Base-by-base conservation (phyloP, 495 filamentous ascomycete species). In the Penicillium arizonense region DNA sequence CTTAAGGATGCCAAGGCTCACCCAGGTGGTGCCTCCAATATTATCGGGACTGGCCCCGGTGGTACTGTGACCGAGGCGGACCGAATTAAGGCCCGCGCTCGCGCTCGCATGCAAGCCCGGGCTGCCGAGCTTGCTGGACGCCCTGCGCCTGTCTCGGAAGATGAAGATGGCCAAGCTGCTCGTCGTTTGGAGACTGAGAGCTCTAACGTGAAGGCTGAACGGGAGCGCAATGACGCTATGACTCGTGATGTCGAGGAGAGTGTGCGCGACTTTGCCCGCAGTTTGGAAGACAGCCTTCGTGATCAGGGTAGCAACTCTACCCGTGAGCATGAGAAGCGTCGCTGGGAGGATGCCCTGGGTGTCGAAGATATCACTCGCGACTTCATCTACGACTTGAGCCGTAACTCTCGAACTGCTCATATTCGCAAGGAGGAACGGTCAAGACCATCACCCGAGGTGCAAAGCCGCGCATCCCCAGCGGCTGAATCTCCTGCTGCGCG, bases 81-180 rank as follows among this genome's bases (percentile, higher is more conserved):
- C 70, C 81, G 93, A 24, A 84, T 97, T 44, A 96, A 96, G 71
- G 95, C 95, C 20, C 85, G 92, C 44, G 92, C 95, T 30, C 96
- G 90, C 68, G 92, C 92, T 35, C 94, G 96, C 82, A 97, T 99
- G 94, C 92, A 97, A 74, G 91, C 96, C 55, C 87, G 93, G 37
- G 89, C 93, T 58, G 95, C 95, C 44, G 93, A 92, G 34, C 74
- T 99, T 57, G 88, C 91, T 39, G 95, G 95, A 34, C 87, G 85
- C 64, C 88, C 90, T 56, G 70, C 85, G 23, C 71, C 77, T 12
- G 69, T 77, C 10, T 74, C 71, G 43, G 79, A 81, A 34, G 84
- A 89, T 51, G 88, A 91, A 62, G 78, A 83, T 5, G 89, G 83
- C 49, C 89, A 90, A 9, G 86, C 91, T 34, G 76, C 86, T 53